A percentile compares a stretch with the other conserved stretches of the same genome.
phyloP scores from a whole-genome alignment of 179 eudicot genomes.

The Silene coronaria region DNA sequence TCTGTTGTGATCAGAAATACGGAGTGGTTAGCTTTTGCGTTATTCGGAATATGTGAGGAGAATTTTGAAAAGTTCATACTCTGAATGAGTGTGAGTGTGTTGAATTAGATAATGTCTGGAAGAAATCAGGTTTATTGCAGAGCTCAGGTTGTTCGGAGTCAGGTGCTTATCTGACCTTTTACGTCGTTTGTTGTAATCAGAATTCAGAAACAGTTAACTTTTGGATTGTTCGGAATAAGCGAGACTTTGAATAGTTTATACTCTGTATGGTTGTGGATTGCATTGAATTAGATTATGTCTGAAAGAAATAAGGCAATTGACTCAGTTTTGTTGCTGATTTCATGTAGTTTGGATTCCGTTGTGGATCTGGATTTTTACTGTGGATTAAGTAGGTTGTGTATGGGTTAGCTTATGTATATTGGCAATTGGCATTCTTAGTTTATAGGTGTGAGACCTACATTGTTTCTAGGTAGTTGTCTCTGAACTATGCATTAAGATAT shows the following conservation, averaged over 20 bases:
- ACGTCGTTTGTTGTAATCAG: too few species aligned
- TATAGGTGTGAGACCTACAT: background rate
- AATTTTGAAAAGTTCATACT: background rate
- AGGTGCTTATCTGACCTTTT: too few species aligned
- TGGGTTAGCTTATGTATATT: background rate
- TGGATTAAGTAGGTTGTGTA: background rate
- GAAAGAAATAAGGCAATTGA: background rate
- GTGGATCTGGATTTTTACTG: background rate
- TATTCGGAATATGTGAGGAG: too few species aligned
- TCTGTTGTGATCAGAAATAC: too few species aligned
- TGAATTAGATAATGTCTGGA: background rate
- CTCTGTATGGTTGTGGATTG: background rate
- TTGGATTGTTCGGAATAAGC: background rate
- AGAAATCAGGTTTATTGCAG: background rate
- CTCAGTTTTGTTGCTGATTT: background rate
- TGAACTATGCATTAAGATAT: background rate
- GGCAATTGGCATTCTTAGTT: background rate
- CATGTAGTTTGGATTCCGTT: background rate
- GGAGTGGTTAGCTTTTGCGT: too few species aligned
- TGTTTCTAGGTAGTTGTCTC: background rate
- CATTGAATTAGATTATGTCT: background rate
- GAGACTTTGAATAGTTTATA: background rate
- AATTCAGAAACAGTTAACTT: too few species aligned
- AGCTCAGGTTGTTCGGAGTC: too few species aligned
- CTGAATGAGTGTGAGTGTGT: background rate